Evolutionary conservation across 352 stramenopile genomes (phyloP).

Genomic region (Globisporangium cylindrosporum): DNA sequence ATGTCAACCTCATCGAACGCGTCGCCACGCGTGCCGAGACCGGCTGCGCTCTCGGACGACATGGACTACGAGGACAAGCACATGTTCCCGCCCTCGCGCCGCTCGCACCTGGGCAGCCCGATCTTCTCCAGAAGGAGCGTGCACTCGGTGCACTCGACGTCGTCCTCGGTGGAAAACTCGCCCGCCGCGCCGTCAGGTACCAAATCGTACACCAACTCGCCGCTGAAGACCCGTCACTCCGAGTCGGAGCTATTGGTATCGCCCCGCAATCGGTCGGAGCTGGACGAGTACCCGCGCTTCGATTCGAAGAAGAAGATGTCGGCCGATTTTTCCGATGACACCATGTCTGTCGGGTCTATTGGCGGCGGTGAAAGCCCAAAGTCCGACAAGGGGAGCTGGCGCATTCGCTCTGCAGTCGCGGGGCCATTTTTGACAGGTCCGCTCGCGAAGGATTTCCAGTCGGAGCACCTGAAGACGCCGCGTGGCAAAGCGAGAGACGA

Average conservation of each 20-base stretch:
- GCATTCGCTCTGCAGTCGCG: conserved; percentile 25
- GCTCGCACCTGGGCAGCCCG: conserved; percentile 18
- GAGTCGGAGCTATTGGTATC: conserved; percentile 18
- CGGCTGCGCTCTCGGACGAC: conserved; percentile 13
- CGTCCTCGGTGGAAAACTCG: conserved; percentile 13
- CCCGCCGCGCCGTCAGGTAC: conserved; percentile 10
- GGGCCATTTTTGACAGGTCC: conserved; percentile 41
- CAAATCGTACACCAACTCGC: conserved; percentile 17
- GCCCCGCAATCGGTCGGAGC: conserved; percentile 7
- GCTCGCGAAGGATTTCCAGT: conserved; percentile 30
- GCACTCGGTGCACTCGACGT: conserved; percentile 15
- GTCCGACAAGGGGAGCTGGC: conserved; percentile 29
- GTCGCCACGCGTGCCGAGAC: conserved; percentile 9
- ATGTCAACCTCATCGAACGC: conserved; percentile 10
- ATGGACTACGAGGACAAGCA: conserved; percentile 22
- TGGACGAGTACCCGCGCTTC: conserved; percentile 17
- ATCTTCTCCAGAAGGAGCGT: conserved; percentile 19
- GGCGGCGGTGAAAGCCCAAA: conserved; percentile 31
- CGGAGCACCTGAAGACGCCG: conserved; percentile 28
- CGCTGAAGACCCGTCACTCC: conserved; percentile 16
- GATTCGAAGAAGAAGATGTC: conserved; percentile 21
- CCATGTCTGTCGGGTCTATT: conserved; percentile 33
- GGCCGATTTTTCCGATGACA: conserved; percentile 29
- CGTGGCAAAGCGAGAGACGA: conserved; percentile 24
- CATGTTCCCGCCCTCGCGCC: conserved; percentile 13